Evolutionary conservation across 371 early-diverging fungal species (phyloP), one percentile per base, ranked within the genome.

Genomic region (Lichtheimia corymbifera): DNA sequence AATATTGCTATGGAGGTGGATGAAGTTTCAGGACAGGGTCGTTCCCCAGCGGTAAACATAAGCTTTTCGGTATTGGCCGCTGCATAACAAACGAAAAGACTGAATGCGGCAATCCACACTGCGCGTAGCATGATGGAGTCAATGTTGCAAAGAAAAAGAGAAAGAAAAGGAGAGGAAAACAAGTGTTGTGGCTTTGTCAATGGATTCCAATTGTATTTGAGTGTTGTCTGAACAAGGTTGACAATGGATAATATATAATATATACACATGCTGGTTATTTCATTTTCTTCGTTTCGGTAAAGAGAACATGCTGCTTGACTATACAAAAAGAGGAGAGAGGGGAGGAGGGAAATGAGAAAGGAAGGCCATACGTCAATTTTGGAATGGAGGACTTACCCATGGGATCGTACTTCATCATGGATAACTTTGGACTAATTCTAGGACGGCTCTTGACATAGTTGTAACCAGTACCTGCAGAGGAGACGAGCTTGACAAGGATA

Each of bases 391-490:
- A 58, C 66, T 25, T 80, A 88, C 90, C 87, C 67, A 77, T 74
- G 47, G 93, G 93, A 76, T 93, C 93, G 61, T 83, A 89, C 79
- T 93, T 93, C 86, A 91, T 88, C 80, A 88, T 82, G 25, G 91
- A 87, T 51, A 93, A 70, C 68, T 90, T 89, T 35, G 92, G 83
- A 14, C 84, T 79, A 49, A 85, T 82, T 70, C 93, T 82, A 55
- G 92, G 92, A 43, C 93, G 83, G 55, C 80, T 79, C 66, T 88
- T 89, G 22, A 89, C 85, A 66, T 92, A 92, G 62, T 90, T 92
- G 75, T 76, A 92, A 22, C 93, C 93, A 5, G 93, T 93, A 53
- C 90, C 88, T 41, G 93, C 93, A 17, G 89, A 80, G 45, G 91
- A 90, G 65, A 92, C 74, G 67, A 93, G 68, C 69, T 88, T 88